Conservation (phyloP, 352 stramenopile species). For the Phytopythium ostracodes region DNA sequence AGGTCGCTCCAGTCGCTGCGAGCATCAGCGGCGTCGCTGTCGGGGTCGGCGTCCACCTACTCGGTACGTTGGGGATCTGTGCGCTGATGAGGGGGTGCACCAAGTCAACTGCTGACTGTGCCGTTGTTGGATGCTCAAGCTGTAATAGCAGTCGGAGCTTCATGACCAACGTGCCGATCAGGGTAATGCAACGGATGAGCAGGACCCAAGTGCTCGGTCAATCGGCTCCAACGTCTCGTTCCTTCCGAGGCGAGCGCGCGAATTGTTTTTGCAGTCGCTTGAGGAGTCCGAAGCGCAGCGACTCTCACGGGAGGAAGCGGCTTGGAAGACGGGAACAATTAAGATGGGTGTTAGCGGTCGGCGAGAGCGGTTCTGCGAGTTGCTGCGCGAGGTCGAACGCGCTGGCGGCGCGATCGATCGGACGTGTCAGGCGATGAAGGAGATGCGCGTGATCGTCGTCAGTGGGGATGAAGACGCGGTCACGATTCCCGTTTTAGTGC, state of each 20-base stretch:
- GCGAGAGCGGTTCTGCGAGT: too few relatives aligned
- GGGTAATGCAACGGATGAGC: too few relatives aligned
- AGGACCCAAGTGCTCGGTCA: background rate
- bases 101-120: background rate
- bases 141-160: background rate
- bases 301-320: background rate
- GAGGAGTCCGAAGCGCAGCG: background rate
- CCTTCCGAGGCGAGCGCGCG: background rate
- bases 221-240: background rate
- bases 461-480: background rate
- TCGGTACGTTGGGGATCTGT: background rate
- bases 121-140: too few relatives aligned
- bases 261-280: background rate
- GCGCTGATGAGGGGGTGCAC: background rate
- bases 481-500: background rate
- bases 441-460: background rate
- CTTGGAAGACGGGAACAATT: background rate
- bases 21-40: constrained; percentile 18
- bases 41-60: background rate
- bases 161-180: background rate
- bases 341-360: too few relatives aligned
- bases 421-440: background rate
- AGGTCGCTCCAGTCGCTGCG: constrained; percentile 45
- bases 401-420: background rate
- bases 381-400: background rate